A percentile compares a stretch with the other conserved stretches of the same genome.
Evolutionary conservation across 2,329 filamentous ascomycete species (phyloP).

Genomic region (Tolypocladium endophyticum): DNA sequence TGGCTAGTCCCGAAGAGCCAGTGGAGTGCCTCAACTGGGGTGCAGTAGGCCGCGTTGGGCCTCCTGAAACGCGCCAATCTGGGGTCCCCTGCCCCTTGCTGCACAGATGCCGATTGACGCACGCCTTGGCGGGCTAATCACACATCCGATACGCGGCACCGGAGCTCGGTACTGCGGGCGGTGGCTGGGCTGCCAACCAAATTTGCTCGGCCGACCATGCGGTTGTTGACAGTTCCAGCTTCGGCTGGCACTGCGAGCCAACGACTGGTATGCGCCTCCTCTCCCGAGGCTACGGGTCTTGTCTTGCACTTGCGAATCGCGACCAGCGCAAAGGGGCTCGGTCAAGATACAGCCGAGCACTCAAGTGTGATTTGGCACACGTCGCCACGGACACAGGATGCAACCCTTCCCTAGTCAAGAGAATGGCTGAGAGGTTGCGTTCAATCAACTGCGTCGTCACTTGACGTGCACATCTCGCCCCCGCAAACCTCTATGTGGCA

Average conservation of each 20-base stretch:
- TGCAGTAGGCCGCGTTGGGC: slow-evolving; percentile 4
- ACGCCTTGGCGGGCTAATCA: slow-evolving; percentile 3
- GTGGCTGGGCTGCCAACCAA: neutral
- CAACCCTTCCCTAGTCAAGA: neutral
- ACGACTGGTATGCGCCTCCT: neutral
- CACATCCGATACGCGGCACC: neutral
- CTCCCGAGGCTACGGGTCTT: neutral
- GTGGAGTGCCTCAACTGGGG: neutral
- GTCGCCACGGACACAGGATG: neutral
- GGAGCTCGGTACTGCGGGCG: neutral
- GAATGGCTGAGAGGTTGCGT: neutral
- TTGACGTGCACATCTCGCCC: neutral
- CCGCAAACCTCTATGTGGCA: neutral
- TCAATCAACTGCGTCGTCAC: neutral
- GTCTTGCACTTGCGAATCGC: neutral
- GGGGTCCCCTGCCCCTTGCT: slow-evolving; percentile 4
- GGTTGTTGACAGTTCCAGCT: neutral
- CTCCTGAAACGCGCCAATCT: slow-evolving; percentile 11
- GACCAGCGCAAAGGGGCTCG: neutral
- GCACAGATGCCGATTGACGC: slow-evolving; percentile 3
- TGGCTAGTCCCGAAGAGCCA: neutral
- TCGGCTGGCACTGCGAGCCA: neutral
- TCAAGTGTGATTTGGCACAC: neutral
- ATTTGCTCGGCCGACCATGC: neutral
- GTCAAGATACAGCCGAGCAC: neutral